Evolutionary conservation across 352 stramenopile species (phyloP).

Genomic region (Pythium phragmiticola): DNA sequence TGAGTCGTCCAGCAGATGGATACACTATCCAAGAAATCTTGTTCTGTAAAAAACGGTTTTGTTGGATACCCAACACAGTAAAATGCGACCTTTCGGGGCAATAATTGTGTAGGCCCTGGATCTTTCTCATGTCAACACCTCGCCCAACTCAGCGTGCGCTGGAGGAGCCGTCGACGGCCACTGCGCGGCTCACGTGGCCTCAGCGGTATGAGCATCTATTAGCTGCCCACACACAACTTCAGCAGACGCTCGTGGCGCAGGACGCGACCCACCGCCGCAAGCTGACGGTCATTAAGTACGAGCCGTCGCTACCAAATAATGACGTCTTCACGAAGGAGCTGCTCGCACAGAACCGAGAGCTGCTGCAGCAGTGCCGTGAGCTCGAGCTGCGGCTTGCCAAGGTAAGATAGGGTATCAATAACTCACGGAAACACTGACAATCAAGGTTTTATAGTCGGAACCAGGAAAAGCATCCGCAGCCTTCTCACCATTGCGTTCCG

Average conservation of each 20-base stretch:
- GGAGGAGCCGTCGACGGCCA: conserved; percentile 5
- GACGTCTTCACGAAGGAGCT: conserved; percentile 62
- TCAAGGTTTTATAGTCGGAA: neutral
- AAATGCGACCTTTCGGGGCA: neutral
- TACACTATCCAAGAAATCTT: neutral
- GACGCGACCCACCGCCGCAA: conserved; percentile 44
- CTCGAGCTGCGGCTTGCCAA: conserved; percentile 46
- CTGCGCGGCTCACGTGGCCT: conserved; percentile 29
- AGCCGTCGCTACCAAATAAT: conserved; percentile 57
- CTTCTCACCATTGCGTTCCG: conserved; percentile 9
- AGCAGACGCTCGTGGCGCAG: conserved; percentile 30
- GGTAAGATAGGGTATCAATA: conserved; percentile 21
- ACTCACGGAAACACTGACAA: neutral
- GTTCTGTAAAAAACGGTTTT: neutral
- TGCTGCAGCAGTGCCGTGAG: conserved; percentile 33
- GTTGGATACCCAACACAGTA: neutral
- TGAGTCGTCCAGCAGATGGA: no score
- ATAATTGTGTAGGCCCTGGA: neutral
- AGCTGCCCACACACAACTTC: conserved; percentile 35
- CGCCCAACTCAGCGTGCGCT: neutral
- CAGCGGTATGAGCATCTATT: conserved; percentile 41
- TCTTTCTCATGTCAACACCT: neutral
- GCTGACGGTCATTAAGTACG: conserved; percentile 54
- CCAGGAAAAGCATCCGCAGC: neutral
- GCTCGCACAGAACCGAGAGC: conserved; percentile 56